These are phyloP conservation scores for Saturnispora gosingensis DNA, from an alignment of 805 yeast species.

Conservation along the genomic window DNA sequence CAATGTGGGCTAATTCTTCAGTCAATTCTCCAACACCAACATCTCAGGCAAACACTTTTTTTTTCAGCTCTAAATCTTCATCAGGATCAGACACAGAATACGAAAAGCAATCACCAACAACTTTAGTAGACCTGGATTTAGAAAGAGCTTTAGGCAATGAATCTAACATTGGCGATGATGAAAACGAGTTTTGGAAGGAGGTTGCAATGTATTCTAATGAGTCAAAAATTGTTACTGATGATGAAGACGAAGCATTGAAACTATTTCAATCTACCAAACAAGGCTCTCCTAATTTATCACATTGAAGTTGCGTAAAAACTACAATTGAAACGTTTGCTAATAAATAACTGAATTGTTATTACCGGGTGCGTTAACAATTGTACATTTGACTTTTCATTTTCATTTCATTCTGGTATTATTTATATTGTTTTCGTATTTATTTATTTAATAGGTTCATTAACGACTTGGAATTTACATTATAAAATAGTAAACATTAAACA, in stretches of 20 bases:
- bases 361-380: no score
- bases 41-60: slow-evolving; percentile 25
- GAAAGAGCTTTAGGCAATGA: slow-evolving; percentile 3
- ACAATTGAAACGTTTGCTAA: slow-evolving; percentile 13
- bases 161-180: slow-evolving; percentile 13
- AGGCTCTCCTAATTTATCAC: not conserved
- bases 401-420: not conserved
- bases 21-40: slow-evolving; percentile 39
- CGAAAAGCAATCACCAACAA: slow-evolving; percentile 12
- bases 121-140: slow-evolving; percentile 6
- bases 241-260: slow-evolving; percentile 13
- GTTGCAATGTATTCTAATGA: slow-evolving; percentile 22
- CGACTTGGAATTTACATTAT: no score
- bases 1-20: slow-evolving; percentile 80
- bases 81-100: slow-evolving; percentile 8
- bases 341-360: not conserved
- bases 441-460: not conserved
- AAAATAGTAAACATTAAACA: no score
- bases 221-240: slow-evolving; percentile 10
- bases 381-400: not conserved
- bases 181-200: slow-evolving; percentile 24
- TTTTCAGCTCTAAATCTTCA: slow-evolving; percentile 11
- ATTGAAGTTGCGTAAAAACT: slow-evolving; percentile 12
- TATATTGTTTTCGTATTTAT: no score
- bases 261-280: slow-evolving; percentile 10